Evolutionary conservation across 768 basidiomycete species (phyloP).

Genomic region (Amanita pallidorosea): DNA sequence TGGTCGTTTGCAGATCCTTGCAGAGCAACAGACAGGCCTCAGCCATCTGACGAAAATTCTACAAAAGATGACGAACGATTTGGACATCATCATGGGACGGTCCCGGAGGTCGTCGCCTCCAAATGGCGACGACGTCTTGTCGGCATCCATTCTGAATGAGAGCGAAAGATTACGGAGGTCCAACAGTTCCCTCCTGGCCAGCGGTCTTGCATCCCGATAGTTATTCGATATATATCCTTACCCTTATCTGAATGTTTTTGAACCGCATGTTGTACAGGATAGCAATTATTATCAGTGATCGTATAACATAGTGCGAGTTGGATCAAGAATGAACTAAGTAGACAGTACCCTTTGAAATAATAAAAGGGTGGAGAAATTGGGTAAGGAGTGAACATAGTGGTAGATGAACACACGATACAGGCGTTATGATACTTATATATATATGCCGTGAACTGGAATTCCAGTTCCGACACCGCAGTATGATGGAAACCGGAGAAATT

Average conservation of each 20-base stretch:
- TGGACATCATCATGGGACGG: constrained; percentile 48
- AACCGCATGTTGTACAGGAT: constrained; percentile 1
- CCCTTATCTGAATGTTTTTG: neutral
- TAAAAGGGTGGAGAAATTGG: neutral
- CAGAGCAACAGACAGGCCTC: constrained; percentile 71
- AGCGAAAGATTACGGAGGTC: constrained; percentile 25
- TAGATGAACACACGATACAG: neutral
- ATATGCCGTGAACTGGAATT: neutral
- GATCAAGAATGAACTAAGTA: neutral
- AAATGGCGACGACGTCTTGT: constrained; percentile 7
- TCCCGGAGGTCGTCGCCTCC: constrained; percentile 1
- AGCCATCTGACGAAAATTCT: constrained; percentile 73
- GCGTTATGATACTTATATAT: constrained; percentile 3
- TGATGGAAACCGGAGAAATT: too few relatives aligned
- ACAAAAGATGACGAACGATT: constrained; percentile 50
- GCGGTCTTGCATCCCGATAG: constrained; percentile 16
- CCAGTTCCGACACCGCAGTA: too few relatives aligned
- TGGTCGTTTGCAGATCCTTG: constrained; percentile 45
- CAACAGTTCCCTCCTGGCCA: constrained; percentile 23
- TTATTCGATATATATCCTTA: neutral
- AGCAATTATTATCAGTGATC: neutral
- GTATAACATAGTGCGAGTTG: neutral
- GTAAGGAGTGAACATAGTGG: neutral
- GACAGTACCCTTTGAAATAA: neutral
- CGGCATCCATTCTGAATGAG: constrained; percentile 10